Evolutionary conservation across 768 basidiomycete genomes (phyloP), one percentile per base, ranked within the genome.

Genomic region (Lyophyllum shimeji): DNA sequence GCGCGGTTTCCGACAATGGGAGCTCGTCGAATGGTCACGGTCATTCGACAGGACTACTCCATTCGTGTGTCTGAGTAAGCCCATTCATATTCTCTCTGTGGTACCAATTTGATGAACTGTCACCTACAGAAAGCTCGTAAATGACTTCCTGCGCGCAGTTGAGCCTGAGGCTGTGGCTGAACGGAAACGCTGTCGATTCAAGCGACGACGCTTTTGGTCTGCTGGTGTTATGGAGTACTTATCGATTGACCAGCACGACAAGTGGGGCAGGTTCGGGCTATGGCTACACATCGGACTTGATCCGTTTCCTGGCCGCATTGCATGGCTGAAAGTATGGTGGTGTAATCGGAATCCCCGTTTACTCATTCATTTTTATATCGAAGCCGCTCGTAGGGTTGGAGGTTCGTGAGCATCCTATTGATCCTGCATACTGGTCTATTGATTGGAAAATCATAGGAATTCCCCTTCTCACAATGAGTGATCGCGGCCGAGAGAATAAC

Each of bases 161-260:
- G 50, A 59, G 25, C 58, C 58, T 27, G 53, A 55, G 5, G 60
- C 63, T 1, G 65, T 76, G 0, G 13, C 34, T 1, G 37, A 40
- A 18, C 58, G 68, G 0, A 61, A 59, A 29, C 37, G 44, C 2
- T 23, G 56, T 2, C 54, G 59, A 0, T 68, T 79, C 21, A 63
- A 63, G 15, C 63, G 72, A 0, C 59, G 61, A 3, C 56, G 54
- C 0, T 80, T 74, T 48, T 76, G 65, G 60, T 65, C 74, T 2
- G 76, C 78, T 6, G 79, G 79, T 0, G 68, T 77, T 0, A 56
- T 56, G 55, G 55, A 56, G 11, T 24, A 39, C 3, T 33, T 33
- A n/a, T 8, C 44, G 11, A 40, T 70, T 18, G 75, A 81, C 50
- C 80, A 81, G 56, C 77, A 82, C 58, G 75, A 82, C 56, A 82